Evolutionary conservation across 73 alveolate species (phyloP), one percentile per base, ranked within the genome.

Genomic region (Breviolum minutum): DNA sequence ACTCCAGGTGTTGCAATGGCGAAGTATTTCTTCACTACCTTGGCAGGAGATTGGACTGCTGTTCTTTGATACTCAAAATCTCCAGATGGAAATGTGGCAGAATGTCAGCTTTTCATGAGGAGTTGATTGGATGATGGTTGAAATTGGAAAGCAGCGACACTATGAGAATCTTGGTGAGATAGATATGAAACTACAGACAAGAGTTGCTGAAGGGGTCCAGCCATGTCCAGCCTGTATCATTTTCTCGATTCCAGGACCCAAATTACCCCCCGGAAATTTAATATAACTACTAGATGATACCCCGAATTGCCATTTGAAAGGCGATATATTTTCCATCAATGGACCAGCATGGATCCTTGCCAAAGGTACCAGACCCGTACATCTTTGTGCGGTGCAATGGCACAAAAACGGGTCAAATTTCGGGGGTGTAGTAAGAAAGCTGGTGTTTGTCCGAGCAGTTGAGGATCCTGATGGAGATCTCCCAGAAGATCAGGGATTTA

Each of bases 51-150:
- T 40, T 40, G 54, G 54, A 40, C 54, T 40, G 54, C 54, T 40
- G 54, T 40, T 40, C 3, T 40, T 40, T 40, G 54, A 3, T 40
- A 40, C 54, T 40, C 54, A 3, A 61, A 79, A 64, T 27, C 29
- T 32, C 63, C 26, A 14, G 82, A 24, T 19, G 82, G 14, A 26
- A n/a, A n/a, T n/a, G n/a, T n/a, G 27, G 26, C 63, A 11, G 27
- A 79, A 29, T 29, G 77, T 14, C 77, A 17, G 77, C n/a, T 14
- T 14, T 32, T 29, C 63, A 13, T 61, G 87, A 83, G 97, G 97
- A 70, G 97, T 90, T 12, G 97, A 90, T 54, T 90, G 97, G 97
- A 90, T 90, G 97, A 90, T 90, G 97, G 77, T 73, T 6, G 97
- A 90, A 60, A 90, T 90, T n/a, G 97, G 97, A 19, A 90, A 90